phyloP scores from a whole-genome alignment of 495 filamentous ascomycete genomes.

The Aspergillus ellipticus region DNA sequence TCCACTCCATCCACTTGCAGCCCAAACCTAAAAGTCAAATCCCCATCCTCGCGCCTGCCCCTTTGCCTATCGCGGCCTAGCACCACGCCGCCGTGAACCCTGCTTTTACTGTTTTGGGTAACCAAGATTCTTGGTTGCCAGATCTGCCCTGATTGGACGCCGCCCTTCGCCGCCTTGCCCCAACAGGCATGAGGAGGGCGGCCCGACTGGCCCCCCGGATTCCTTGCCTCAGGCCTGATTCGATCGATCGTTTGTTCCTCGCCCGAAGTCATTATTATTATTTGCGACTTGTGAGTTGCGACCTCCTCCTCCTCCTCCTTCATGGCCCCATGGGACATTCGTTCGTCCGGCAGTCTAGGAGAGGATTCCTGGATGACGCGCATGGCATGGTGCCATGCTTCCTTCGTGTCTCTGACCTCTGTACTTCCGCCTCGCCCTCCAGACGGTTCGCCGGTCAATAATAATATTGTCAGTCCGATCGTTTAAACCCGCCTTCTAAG shows the following conservation, averaged over 20 bases:
- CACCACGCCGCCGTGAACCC: not conserved
- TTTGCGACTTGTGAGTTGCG: not conserved
- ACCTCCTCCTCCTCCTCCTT: too few species aligned
- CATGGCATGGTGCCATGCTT: too few species aligned
- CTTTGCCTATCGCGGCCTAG: conserved; percentile 11
- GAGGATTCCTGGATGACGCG: too few species aligned
- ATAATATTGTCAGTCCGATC: too few species aligned
- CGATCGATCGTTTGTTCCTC: not conserved
- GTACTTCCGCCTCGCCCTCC: too few species aligned
- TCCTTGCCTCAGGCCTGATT: not conserved
- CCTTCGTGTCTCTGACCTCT: too few species aligned
- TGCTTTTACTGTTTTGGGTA: conserved; percentile 18
- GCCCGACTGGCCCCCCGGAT: not conserved
- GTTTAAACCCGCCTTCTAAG: too few species aligned
- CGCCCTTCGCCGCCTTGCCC: not conserved
- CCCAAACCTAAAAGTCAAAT: conserved; percentile 17
- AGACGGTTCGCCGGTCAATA: too few species aligned
- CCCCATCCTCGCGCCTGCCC: conserved; percentile 1
- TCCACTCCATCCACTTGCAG: conserved; percentile 11
- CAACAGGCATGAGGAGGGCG: not conserved
- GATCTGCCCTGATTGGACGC: conserved; percentile 1
- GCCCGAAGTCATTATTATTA: not conserved
- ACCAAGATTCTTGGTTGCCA: conserved; percentile 8
- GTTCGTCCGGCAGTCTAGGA: too few species aligned
- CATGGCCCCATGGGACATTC: too few species aligned